These are phyloP conservation scores for Pseudogymnoascus sp. DNA, from an alignment of 2,329 filamentous ascomycete species.

Conservation along the genomic window DNA sequence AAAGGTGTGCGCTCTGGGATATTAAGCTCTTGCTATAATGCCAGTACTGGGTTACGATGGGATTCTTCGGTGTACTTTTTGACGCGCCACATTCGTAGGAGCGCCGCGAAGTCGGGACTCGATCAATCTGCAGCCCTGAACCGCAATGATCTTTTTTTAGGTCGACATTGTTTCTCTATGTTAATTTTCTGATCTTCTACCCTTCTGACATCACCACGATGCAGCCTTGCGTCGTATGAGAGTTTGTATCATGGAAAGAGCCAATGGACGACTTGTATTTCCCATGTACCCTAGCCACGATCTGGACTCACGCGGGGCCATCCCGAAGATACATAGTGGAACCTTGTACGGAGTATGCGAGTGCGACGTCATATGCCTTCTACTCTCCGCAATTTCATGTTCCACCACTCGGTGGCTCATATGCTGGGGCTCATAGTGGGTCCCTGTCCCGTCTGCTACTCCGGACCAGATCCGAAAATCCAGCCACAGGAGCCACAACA, in stretches of 20 bases:
- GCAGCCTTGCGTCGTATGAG: not conserved
- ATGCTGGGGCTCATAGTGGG: not conserved
- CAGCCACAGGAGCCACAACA: not conserved
- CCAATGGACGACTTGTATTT: not conserved
- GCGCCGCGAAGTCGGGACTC: not conserved
- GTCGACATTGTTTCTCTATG: not conserved
- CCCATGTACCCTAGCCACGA: not conserved
- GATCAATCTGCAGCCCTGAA: not conserved
- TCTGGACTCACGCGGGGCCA: not conserved
- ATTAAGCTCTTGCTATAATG: not conserved
- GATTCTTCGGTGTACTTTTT: not conserved
- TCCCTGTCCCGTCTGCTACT: not conserved
- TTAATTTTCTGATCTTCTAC: not conserved
- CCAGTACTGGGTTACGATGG: not conserved
- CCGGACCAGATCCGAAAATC: not conserved
- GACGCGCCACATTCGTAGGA: not conserved
- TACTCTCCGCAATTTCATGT: not conserved
- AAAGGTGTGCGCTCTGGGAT: not conserved
- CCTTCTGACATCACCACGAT: not conserved
- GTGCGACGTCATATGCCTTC: not conserved
- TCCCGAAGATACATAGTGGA: not conserved
- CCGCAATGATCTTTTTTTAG: not conserved
- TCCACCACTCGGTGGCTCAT: not conserved
- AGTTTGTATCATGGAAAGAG: not conserved
- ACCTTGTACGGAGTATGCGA: not conserved